These are phyloP conservation scores for Oryza glumipatula DNA, from an alignment of 176 grass and related monocot genomes.

Conservation along the genomic window DNA sequence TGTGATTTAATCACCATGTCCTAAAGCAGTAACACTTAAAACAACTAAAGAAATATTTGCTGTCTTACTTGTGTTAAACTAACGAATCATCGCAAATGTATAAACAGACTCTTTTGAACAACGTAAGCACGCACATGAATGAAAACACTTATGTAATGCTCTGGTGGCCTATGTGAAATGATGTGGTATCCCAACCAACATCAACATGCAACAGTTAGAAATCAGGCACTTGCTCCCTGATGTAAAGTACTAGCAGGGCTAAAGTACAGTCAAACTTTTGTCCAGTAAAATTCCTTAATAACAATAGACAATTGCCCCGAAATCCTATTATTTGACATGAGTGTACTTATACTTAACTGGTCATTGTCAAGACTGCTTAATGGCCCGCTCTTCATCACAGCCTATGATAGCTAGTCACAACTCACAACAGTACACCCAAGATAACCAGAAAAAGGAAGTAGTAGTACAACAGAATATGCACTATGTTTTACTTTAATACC, in stretches of 20 bases:
- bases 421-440: not conserved
- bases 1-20: not conserved
- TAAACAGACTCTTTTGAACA: constrained; percentile 14
- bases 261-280: not conserved
- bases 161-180: constrained; percentile 36
- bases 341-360: constrained; percentile 10
- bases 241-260: not conserved
- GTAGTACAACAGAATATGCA: not conserved
- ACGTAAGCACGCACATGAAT: constrained; percentile 41
- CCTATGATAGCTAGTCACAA: constrained; percentile 1
- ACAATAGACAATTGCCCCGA: not conserved
- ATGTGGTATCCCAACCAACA: constrained; percentile 39
- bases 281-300: constrained; percentile 3
- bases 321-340: constrained; percentile 31
- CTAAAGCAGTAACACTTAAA: constrained; percentile 20
- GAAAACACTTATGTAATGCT: constrained; percentile 11
- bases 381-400: constrained; percentile 4
- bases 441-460: not conserved
- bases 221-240: constrained; percentile 8
- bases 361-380: not conserved
- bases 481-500: constrained; percentile 1
- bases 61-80: constrained; percentile 14
- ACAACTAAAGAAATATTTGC: constrained; percentile 20
- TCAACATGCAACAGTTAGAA: constrained; percentile 8
- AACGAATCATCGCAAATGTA: constrained; percentile 29